Conservation (phyloP, 306 rosid genomes). For the Cucumis melo region DNA sequence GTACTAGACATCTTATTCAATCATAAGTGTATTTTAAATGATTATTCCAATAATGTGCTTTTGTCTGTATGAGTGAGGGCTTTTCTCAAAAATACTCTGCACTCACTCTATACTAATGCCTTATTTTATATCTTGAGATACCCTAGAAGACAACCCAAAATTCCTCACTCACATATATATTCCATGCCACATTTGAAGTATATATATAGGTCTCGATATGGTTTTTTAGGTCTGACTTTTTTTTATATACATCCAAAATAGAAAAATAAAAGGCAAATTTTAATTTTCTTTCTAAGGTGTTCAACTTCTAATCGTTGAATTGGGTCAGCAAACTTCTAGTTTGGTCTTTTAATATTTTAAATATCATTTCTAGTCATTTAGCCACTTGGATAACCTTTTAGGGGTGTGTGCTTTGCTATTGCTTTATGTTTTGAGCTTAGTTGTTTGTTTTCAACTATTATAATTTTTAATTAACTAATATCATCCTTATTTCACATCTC, state of each 20-base stretch:
- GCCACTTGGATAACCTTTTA: background rate
- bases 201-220: background rate
- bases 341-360: background rate
- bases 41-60: constrained; percentile 1
- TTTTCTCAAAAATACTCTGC: background rate
- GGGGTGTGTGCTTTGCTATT: no score
- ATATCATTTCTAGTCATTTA: background rate
- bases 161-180: background rate
- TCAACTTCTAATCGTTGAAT: background rate
- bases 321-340: background rate
- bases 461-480: no score
- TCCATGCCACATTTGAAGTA: background rate
- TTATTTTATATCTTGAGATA: background rate
- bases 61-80: background rate
- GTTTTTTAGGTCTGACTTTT: background rate
- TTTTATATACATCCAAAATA: background rate
- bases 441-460: no score
- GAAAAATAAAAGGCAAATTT: background rate
- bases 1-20: background rate
- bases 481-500: no score
- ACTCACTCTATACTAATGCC: background rate
- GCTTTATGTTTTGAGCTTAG: no score
- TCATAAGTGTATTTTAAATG: background rate
- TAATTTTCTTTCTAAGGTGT: background rate
- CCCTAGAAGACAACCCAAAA: background rate